Conservation (phyloP, 345 rosid genomes). For the Brassica juncea region DNA sequence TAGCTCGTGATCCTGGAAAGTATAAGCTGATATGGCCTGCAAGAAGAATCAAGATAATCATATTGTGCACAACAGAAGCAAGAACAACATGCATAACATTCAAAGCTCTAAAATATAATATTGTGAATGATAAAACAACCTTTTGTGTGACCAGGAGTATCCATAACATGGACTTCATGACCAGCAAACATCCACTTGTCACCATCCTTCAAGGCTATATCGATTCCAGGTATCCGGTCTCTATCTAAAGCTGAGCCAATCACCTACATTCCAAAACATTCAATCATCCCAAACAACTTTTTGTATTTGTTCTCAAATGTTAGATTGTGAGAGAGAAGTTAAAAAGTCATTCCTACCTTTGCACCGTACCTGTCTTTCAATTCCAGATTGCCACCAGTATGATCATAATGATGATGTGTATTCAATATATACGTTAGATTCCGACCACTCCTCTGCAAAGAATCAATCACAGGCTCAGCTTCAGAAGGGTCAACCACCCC, state of each 20-base stretch:
- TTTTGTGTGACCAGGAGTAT: conserved; percentile 96
- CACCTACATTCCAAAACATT: conserved; percentile 54
- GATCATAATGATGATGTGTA: conserved; percentile 95
- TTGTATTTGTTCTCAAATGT: neutral
- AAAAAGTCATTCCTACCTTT: conserved; percentile 59
- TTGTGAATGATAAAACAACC: conserved; percentile 47
- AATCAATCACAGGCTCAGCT: conserved; percentile 80
- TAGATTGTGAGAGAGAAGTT: neutral
- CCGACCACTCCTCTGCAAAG: conserved; percentile 64
- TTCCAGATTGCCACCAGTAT: conserved; percentile 91
- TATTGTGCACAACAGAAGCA: neutral
- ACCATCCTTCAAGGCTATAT: conserved; percentile 81
- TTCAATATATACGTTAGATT: conserved; percentile 88
- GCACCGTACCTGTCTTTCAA: conserved; percentile 97
- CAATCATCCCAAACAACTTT: neutral
- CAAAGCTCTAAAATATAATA: conserved; percentile 9
- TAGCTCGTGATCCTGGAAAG: conserved; percentile 80
- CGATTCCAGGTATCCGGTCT: conserved; percentile 92
- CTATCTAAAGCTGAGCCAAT: conserved; percentile 81
- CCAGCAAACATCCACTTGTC: conserved; percentile 99
- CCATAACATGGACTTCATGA: conserved; percentile 85
- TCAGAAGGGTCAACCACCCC: conserved; percentile 99
- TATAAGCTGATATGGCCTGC: conserved; percentile 95
- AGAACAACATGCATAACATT: conserved; percentile 19
- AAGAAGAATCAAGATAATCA: neutral